Conservation (phyloP, 2,329 filamentous ascomycete genomes). For the Madurella fahalii region DNA sequence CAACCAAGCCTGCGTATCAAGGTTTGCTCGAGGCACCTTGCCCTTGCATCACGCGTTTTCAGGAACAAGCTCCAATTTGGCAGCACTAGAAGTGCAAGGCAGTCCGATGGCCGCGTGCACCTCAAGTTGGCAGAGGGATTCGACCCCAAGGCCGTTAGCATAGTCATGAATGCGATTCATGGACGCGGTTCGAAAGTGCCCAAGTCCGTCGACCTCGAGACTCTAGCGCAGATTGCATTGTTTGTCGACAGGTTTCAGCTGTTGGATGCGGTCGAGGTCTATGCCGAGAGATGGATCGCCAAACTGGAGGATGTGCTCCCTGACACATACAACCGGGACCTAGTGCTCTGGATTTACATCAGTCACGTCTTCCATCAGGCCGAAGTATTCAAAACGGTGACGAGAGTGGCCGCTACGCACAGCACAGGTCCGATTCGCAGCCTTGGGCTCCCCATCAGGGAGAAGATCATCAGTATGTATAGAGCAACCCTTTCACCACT, state of each 20-base stretch:
- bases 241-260: constrained; percentile 42
- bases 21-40: constrained; percentile 35
- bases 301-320: constrained; percentile 19
- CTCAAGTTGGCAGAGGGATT: constrained; percentile 28
- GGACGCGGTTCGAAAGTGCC: constrained; percentile 39
- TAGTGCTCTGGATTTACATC: constrained; percentile 32
- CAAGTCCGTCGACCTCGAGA: constrained; percentile 34
- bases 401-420: constrained; percentile 25
- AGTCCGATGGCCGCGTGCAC: constrained; percentile 32
- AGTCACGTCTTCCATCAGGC: constrained; percentile 30
- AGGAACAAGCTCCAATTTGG: constrained; percentile 26
- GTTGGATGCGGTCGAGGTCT: constrained; percentile 39
- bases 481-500: not conserved
- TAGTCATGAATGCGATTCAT: constrained; percentile 45
- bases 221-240: constrained; percentile 41
- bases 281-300: constrained; percentile 39
- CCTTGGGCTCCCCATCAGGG: constrained; percentile 29
- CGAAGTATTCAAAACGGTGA: constrained; percentile 28
- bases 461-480: constrained; percentile 29
- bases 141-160: constrained; percentile 37
- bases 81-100: constrained; percentile 3
- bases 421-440: constrained; percentile 25
- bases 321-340: constrained; percentile 19
- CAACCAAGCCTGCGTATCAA: constrained; percentile 32
- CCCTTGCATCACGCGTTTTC: constrained; percentile 31